Evolutionary conservation across 345 rosid species (phyloP), one percentile per base, ranked within the genome.

Genomic region (Linum trigynum): DNA sequence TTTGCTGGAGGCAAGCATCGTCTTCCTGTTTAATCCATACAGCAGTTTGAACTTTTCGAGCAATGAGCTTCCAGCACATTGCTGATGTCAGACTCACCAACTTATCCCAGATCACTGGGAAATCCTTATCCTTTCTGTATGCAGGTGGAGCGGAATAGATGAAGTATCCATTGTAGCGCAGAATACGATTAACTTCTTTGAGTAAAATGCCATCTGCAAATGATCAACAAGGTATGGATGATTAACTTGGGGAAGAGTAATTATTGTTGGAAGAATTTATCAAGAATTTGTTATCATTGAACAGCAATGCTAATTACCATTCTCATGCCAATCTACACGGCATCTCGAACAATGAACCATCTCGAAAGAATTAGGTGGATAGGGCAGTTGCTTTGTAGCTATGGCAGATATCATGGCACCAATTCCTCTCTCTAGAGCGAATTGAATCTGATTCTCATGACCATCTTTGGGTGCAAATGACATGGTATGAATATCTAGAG

Each of bases 301-400:
- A 48, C n/a, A 74, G 59, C 64, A 57, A 10, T 67, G 74, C 59
- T 66, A 64, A 62, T 67, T 90, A 90, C 99, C 91, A 70, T 90
- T 90, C 64, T 79, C 89, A 70, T 94, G 99, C 92, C 92, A 94
- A 75, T 94, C 91, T 73, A 94, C 90, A 51, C 96, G 95, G 66
- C 99, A 94, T 63, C 99, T 85, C 36, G 96, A 94, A 79, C 99
- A 94, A 70, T 94, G 97, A 73, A 94, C 86, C 99, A 90, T 88
- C 71, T 94, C 97, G 80, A 88, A 94, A 10, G 99, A 90, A 63
- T 82, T 81, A 48, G 92, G 53, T 51, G 99, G 99, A 81, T 84
- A 90, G 12, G 96, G 96, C 69, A 88, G 67, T 65, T 90, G 99
- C 72, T 85, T 90, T 51, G 96, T 88, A 71, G 97, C 85, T 65